Base-by-base conservation (phyloP, 2,329 filamentous ascomycete genomes). In the Aureobasidium uvarum region DNA sequence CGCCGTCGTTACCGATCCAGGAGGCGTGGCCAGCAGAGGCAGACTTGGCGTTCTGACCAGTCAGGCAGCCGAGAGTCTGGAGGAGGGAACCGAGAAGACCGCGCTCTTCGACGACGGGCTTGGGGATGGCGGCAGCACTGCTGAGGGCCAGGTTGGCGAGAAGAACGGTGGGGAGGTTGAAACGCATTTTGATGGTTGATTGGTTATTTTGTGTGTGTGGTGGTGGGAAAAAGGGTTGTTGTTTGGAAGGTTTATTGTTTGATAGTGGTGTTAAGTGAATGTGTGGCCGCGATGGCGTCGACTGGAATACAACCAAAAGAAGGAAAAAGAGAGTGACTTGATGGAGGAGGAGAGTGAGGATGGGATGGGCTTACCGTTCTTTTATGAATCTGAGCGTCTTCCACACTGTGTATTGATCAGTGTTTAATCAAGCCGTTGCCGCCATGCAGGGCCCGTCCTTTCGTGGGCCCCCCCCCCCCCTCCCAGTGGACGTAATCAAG, bases 71-170 rank as follows among this genome's bases (percentile, higher is more conserved):
- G n/a, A 55, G 38, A 45, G 62, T 45, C 20, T 63, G 25, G 38
- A 66, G 60, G 50, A 62, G 52, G 43, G 33, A 31, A 20, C 64
- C 63, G 25, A 68, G 54, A 51, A 68, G 59, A 23, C 51, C 60
- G 31, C 65, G 67, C 64, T 67, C 62, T 25, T 65, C 28, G 46
- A 46, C 48, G 38, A 16, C 55, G 33, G 64, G 46, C 23, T 48
- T 41, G 33, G 58, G 50, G 36, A 66, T 68, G 60, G 51, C 58
- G 38, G 62, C 67, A 64, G 67, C 67, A 48, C 62, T 66, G 66
- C 51, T 62, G 41, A 68, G 60, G 46, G 64, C 64, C 48, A 59
- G 25, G 38, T 45, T 45, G 59, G 58, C 58, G 50, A 66, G 50
- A 51, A 66, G 58, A 62, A 62, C 55, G 63, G 65, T 50, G 18